Conservation (phyloP, 1,139 yeast species). For the Pichia kudriavzevii region DNA sequence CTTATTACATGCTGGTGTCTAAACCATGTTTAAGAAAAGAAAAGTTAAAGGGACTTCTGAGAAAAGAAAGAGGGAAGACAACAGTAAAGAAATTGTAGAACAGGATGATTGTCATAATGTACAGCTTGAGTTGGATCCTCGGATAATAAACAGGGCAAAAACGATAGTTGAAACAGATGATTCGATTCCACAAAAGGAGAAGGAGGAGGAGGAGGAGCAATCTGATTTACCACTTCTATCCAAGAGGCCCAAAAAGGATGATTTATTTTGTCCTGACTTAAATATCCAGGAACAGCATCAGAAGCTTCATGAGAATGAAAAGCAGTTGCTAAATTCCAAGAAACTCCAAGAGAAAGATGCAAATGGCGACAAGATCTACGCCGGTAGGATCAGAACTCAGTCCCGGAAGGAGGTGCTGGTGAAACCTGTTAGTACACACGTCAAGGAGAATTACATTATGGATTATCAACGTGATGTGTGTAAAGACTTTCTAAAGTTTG, state of each 20-base stretch:
- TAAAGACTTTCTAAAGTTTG: conserved; percentile 85
- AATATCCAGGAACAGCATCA: conserved; percentile 29
- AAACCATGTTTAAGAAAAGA: conserved; percentile 11
- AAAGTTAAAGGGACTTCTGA: conserved; percentile 1
- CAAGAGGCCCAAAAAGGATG: neutral
- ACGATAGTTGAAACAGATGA: neutral
- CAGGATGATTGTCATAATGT: neutral
- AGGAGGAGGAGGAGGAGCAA: neutral
- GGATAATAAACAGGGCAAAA: neutral
- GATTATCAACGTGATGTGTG: conserved; percentile 95
- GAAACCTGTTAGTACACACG: conserved; percentile 42
- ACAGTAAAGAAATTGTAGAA: neutral
- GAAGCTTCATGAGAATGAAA: conserved; percentile 14
- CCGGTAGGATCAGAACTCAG: conserved; percentile 26
- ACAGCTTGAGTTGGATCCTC: neutral
- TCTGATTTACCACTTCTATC: neutral
- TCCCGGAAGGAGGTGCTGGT: conserved; percentile 26
- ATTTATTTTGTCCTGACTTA: conserved; percentile 23
- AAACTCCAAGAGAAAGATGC: conserved; percentile 15
- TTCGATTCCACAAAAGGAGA: neutral
- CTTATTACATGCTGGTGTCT: too few relatives aligned
- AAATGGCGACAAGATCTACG: conserved; percentile 29
- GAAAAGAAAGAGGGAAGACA: neutral
- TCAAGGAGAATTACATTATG: conserved; percentile 65
- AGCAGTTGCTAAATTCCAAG: conserved; percentile 1